Evolutionary conservation across 495 filamentous ascomycete genomes (phyloP), one percentile per base, ranked within the genome.

Genomic region (Darksidea phi): DNA sequence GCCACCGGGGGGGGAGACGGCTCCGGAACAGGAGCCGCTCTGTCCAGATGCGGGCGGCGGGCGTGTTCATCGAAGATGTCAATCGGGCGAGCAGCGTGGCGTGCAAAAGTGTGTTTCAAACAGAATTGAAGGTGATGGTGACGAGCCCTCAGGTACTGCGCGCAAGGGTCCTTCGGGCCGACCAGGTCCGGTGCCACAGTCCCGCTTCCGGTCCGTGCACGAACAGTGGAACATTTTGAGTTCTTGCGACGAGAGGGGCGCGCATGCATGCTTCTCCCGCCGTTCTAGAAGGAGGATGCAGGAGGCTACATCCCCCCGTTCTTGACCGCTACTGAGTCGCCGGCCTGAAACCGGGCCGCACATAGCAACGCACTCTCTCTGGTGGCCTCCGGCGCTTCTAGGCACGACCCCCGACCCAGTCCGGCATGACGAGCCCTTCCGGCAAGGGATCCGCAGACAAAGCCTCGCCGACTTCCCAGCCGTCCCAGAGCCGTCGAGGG

Each of bases 261-360:
- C n/a, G 26, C 12, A 6, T 43, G 41, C 42, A 12, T 23, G 32
- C 38, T 12, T 38, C 34, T 55, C 38, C 52, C 54, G 24, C 20
- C 42, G n/a, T 57, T 57, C 54, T 57, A 57, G 54, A 57, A 57
- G 20, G 24, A 48, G 17, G 54, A 32, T 24, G 38, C 41, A 45
- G 23, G 12, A 4, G 6, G 28, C 28, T 32, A 10, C 28, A 28
- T 11, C 8, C 18, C 13, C 2, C n/a, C 15, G 26, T 23, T 15
- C 6, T 26, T 26, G 15, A 3, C 3, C 17, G 11, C 24, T 13
- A 36, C 58, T 63, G 59, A 63, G 28, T 63, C 59, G 59, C 52
- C 23, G 23, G 4, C 21, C 52, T 57, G 59, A 63, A 63, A 63
- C 59, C 43, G 10, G 25, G 26, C 24, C 15, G 25, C 6, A 23